These are phyloP conservation scores for Phytophthora cajani DNA, from an alignment of 352 stramenopile species.

Conservation along the genomic window DNA sequence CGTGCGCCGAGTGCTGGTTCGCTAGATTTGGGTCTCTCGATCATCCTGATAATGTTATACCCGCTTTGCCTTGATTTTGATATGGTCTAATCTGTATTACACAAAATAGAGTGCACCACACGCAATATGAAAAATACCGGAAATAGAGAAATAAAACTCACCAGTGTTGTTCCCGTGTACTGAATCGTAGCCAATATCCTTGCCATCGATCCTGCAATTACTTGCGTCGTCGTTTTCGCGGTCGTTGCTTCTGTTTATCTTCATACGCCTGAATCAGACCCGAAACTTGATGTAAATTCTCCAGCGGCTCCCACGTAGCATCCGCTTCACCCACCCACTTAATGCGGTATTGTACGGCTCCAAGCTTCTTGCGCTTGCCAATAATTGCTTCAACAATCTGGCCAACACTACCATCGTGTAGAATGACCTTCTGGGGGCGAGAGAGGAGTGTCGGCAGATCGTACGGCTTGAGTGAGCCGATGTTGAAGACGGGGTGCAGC, in stretches of 20 bases:
- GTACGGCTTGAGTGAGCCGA: slow-evolving; percentile 6
- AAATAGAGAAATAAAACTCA: neutral
- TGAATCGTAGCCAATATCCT: neutral
- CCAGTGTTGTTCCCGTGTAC: neutral
- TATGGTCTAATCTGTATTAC: neutral
- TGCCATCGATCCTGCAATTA: neutral
- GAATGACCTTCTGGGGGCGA: neutral
- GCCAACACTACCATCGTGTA: slow-evolving; percentile 4
- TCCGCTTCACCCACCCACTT: neutral
- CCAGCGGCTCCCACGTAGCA: neutral
- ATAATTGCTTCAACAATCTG: slow-evolving; percentile 8
- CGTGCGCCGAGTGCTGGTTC: neutral
- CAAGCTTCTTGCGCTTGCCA: neutral
- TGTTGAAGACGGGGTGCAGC: too few relatives aligned
- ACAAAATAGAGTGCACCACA: neutral
- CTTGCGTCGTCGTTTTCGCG: neutral
- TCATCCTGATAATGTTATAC: neutral
- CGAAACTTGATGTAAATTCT: neutral
- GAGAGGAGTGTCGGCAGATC: neutral
- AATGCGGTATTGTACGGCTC: neutral
- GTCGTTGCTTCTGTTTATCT: neutral
- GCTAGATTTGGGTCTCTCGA: neutral
- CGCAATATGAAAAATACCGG: neutral
- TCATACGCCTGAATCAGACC: too few relatives aligned
- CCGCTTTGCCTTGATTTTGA: neutral